Base-by-base conservation (phyloP, 805 yeast species). In the Yamadazyma tumulicola region DNA sequence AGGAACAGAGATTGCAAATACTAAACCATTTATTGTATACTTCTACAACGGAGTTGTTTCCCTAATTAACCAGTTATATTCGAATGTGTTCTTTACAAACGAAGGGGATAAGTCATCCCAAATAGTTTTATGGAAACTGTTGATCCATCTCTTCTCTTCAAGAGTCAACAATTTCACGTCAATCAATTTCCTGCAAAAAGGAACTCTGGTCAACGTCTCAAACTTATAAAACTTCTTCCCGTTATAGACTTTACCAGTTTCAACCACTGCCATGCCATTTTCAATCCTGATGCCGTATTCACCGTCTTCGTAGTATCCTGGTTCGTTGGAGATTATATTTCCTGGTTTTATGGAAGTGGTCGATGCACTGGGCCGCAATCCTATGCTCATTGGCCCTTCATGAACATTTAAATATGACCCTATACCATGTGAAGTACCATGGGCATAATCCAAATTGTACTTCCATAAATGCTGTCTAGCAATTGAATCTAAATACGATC, bases 201-300 rank as follows among this genome's bases (percentile, higher is more conserved):
- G 98, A 14, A 85, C 85, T 47, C 79, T 58, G 0, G 97, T 91
- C 34, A 87, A 64, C 45, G 95, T 87, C 42, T 85, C 95, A 55
- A 93, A 88, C 41, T 75, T 77, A 32, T 77, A 72, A 51, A 76
- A 82, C 38, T 63, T 59, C 45, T 66, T 69, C 31, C 77, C 85
- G 35, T 77, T 79, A 57, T 70, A 75, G 0, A 48, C 23, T 34
- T 49, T 54, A 7, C 65, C 72, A 30, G 63, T 48, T 31, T 64
- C 67, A 42, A 65, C 67, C 26, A 72, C 69, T 38, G 51, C 66
- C 66, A 76, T 64, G 51, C 75, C 74, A 47, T 70, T 65, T 43
- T 67, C 73, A 39, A 77, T 69, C 48, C 84, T 61, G 30, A 77
- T 73, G 26, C 84, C 84, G 45, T 74, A 77, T 33, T 72, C 73